phyloP scores from a whole-genome alignment of 176 grass and related monocot species.

The Tillandsia fasciculata region DNA sequence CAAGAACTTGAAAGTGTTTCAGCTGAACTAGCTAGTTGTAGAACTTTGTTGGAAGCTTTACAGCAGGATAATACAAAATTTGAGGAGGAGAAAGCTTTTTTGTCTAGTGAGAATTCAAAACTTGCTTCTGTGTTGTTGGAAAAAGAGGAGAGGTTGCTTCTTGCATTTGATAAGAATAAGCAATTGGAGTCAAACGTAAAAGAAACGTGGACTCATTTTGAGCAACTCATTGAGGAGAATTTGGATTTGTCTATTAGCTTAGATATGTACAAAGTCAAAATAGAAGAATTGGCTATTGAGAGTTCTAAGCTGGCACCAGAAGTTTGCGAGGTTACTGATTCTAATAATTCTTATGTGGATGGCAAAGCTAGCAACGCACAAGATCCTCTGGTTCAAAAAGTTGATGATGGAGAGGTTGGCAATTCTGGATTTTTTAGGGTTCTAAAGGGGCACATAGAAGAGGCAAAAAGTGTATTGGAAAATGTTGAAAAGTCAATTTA shows the following conservation, averaged over 20 bases:
- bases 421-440: constrained; percentile 36
- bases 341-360: constrained; percentile 15
- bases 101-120: constrained; percentile 45
- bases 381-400: constrained; percentile 12
- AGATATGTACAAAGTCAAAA: constrained; percentile 46
- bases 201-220: constrained; percentile 45
- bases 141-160: constrained; percentile 52
- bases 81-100: constrained; percentile 41
- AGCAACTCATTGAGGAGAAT: constrained; percentile 59
- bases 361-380: not conserved
- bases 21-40: constrained; percentile 41
- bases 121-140: constrained; percentile 51
- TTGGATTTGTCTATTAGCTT: constrained; percentile 38
- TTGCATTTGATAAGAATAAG: constrained; percentile 40
- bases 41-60: constrained; percentile 37
- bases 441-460: constrained; percentile 48
- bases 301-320: constrained; percentile 10
- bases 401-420: constrained; percentile 18
- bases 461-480: constrained; percentile 50
- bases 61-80: constrained; percentile 55
- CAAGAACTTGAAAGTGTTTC: constrained; percentile 23
- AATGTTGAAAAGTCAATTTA: constrained; percentile 70
- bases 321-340: constrained; percentile 15
- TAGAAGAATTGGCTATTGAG: constrained; percentile 43
- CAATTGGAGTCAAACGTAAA: constrained; percentile 50